phyloP scores from a whole-genome alignment of 2,329 filamentous ascomycete genomes.

The Colletotrichum trifolii region DNA sequence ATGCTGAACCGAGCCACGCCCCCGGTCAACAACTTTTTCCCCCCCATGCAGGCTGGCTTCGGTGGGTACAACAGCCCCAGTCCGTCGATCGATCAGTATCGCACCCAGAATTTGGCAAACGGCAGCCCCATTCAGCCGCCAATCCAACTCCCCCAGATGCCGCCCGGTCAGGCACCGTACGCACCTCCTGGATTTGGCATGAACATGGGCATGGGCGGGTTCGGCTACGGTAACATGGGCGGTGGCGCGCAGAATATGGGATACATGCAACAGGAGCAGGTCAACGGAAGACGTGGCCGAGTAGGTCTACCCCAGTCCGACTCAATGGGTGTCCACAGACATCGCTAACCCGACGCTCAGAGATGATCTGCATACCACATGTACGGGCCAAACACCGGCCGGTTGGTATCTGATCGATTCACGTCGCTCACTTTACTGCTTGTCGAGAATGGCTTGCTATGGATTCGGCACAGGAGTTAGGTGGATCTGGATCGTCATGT shows the following conservation, averaged over 20 bases:
- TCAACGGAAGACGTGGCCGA: constrained; percentile 67
- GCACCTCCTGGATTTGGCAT: constrained; percentile 62
- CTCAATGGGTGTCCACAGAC: constrained; percentile 13
- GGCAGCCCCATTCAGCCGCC: constrained; percentile 63
- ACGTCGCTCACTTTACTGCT: constrained; percentile 36
- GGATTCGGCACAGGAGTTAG: constrained; percentile 36
- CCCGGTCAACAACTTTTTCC: constrained; percentile 68
- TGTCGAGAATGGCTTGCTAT: constrained; percentile 34
- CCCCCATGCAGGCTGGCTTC: constrained; percentile 66
- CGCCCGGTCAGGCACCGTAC: constrained; percentile 56
- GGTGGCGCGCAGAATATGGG: constrained; percentile 60
- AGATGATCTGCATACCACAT: constrained; percentile 30
- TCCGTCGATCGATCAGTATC: constrained; percentile 66
- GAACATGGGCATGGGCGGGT: constrained; percentile 57
- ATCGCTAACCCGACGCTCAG: constrained; percentile 28
- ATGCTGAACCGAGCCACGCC: constrained; percentile 65
- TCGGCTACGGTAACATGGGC: constrained; percentile 58
- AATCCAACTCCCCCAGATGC: constrained; percentile 54
- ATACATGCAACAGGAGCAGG: constrained; percentile 67
- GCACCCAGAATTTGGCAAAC: constrained; percentile 61
- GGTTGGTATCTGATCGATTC: constrained; percentile 33
- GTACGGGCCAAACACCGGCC: constrained; percentile 25
- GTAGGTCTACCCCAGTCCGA: constrained; percentile 57
- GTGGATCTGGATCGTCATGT: constrained; percentile 37
- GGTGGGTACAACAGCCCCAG: constrained; percentile 61